Conservation (phyloP, 202 grass and related monocot species). For the Zizania palustris region DNA sequence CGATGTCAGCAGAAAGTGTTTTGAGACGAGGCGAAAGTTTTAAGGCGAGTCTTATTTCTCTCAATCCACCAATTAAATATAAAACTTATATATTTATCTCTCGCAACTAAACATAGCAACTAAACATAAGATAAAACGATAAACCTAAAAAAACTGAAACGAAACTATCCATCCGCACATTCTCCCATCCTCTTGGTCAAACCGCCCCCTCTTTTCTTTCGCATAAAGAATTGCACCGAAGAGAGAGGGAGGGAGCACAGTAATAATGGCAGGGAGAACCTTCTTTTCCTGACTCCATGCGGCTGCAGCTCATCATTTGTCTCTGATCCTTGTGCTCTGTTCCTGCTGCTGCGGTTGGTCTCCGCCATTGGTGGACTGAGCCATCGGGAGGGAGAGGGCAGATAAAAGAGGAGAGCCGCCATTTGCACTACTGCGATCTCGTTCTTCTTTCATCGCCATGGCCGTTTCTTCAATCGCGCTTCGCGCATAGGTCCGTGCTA, state of each 20-base stretch:
- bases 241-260: slow-evolving; percentile 27
- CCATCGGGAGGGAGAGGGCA: neutral
- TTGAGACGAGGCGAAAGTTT: no score
- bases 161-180: slow-evolving; percentile 53
- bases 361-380: neutral
- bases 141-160: no score
- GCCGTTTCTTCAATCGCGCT: slow-evolving; percentile 7
- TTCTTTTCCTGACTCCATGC: slow-evolving; percentile 66
- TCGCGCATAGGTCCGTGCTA: slow-evolving; percentile 16
- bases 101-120: no score
- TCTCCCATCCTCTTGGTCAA: slow-evolving; percentile 47
- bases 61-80: no score
- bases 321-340: slow-evolving; percentile 55
- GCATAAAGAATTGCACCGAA: slow-evolving; percentile 32
- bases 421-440: neutral
- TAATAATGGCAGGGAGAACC: slow-evolving; percentile 59
- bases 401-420: neutral
- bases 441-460: no score
- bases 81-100: no score
- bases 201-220: slow-evolving; percentile 16
- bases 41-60: no score
- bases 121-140: no score
- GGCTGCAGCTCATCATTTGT: slow-evolving; percentile 62
- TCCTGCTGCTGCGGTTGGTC: slow-evolving; percentile 30
- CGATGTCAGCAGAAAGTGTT: no score